Evolutionary conservation across 2,329 filamentous ascomycete species (phyloP), one percentile per base, ranked within the genome.

Genomic region (Dothistroma pini): DNA sequence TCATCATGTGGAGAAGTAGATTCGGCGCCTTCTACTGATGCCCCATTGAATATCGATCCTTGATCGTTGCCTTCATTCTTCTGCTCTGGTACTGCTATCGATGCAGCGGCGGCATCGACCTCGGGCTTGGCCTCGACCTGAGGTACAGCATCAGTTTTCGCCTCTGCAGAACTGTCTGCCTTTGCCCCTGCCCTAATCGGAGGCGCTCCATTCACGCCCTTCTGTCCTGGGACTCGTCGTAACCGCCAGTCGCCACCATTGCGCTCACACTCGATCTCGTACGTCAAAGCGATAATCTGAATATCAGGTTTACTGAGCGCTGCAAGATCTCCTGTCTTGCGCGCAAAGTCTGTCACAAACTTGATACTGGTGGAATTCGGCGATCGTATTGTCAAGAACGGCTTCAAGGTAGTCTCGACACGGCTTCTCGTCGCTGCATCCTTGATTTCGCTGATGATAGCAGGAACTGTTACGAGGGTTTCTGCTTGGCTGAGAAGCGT

Each of bases 201-300:
- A 9, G 87, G 84, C 66, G 82, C 83, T 2, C 90, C 90, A 72
- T 93, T 93, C 59, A 93, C 72, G 0, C 83, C 75, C 75, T 92
- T 93, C 74, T 96, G 92, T 0, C 87, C 89, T 0, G 93, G 93
- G 2, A 84, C 83, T 60, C 84, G 90, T 63, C 93, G 83, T 75
- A 97, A 72, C 62, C 93, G 84, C 89, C 91, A 96, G 73, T 96
- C 88, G 1, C 93, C 93, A n/a, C 87, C 86, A 73, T 96, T 96
- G 61, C 88, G 82, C 79, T 97, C 93, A 70, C 90, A 89, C 70
- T 97, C 93, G n/a, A 97, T 75, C 74, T 99, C 95, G 75, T 97
- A 97, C 0, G 91, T 89, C 59, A 99, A 80, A 9, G 93, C 95
- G 71, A 97, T 80, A 47, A 99, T 84, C 68, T 96, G 89, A 63